A percentile compares a stretch with the other conserved stretches of the same genome.
Evolutionary conservation across 306 rosid species (phyloP).

Genomic region (Pyrus betulifolia): DNA sequence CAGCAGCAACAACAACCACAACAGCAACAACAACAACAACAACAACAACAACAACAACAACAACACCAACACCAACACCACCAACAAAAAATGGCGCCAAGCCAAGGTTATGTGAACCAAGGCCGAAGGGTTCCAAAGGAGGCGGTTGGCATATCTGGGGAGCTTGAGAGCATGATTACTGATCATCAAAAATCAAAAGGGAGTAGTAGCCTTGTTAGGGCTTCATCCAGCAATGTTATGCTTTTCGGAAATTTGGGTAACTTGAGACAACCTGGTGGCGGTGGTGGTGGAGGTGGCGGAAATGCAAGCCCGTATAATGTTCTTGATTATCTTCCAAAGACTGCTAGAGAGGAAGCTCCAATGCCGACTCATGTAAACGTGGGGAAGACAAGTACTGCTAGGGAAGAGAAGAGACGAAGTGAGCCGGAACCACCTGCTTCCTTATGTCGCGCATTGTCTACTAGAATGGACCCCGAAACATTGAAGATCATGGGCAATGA

Average conservation of each 20-base stretch:
- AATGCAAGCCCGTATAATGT: slow-evolving; percentile 14
- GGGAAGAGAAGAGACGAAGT: slow-evolving; percentile 10
- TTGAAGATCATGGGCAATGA: slow-evolving; percentile 88
- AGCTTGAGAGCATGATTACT: slow-evolving; percentile 65
- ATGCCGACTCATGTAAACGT: slow-evolving; percentile 11
- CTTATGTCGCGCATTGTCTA: slow-evolving; percentile 68
- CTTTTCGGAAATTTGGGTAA: slow-evolving; percentile 66
- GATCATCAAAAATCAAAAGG: slow-evolving; percentile 63
- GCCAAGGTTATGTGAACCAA: slow-evolving; percentile 47
- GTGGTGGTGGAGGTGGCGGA: slow-evolving; percentile 4
- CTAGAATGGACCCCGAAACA: slow-evolving; percentile 83
- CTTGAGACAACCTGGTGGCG: slow-evolving; percentile 38
- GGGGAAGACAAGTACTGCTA: slow-evolving; percentile 7
- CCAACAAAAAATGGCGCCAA: slow-evolving; percentile 1
- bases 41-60: neutral
- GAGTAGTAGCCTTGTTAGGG: slow-evolving; percentile 49
- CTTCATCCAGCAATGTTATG: slow-evolving; percentile 85
- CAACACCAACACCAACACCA: neutral
- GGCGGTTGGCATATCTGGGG: slow-evolving; percentile 68
- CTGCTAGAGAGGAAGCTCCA: slow-evolving; percentile 22
- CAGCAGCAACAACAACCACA: neutral
- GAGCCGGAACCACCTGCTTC: slow-evolving; percentile 23
- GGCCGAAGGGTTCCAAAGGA: slow-evolving; percentile 67
- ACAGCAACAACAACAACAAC: neutral
- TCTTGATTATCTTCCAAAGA: slow-evolving; percentile 32